Base-by-base conservation (phyloP, 2,329 filamentous ascomycete genomes). In the Coniochaeta hoffmannii region DNA sequence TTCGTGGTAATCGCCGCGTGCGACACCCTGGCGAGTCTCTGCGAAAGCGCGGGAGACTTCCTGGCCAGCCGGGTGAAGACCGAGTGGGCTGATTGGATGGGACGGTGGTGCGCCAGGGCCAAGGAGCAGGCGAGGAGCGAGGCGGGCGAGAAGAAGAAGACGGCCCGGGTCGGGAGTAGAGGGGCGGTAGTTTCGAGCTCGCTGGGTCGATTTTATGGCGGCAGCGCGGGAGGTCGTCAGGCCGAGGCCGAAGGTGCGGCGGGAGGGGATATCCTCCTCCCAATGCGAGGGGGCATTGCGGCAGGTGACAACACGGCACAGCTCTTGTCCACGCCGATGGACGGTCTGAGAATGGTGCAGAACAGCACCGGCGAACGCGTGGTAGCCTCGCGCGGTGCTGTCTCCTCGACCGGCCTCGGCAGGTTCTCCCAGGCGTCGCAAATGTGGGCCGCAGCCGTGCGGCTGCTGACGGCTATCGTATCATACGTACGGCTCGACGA, bases 31-130 rank as follows among this genome's bases (percentile, higher is more conserved):
- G 75, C 75, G 2, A 74, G 79, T 11, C 78, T 97, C 56, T 95
- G 90, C 65, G 73, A 75, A 55, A 76, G 82, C 50, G 89, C 90
- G 0, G 89, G 91, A 0, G 85, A 90, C 58, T 99, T 99, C 66
- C 82, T 97, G 71, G 77, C 80, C 32, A 84, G 82, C 0, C 78
- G 94, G 7, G 82, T 97, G 58, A 83, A 88, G 66, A 82, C 81
- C 4, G 85, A 90, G 56, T 97, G 88, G 53, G 73, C 77, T 15
- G 71, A 57, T 28, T 55, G 83, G 24, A 71, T 86, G 53, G 70
- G 71, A 12, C 68, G 65, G 54, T 85, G 74, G 79, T 80, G 73
- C 59, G 66, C 63, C 46, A 74, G 71, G 56, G 67, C 65, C 8
- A 79, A 77, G 59, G 65, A 64, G 3, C 71, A 76, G 53, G 74